phyloP scores from a whole-genome alignment of 2,329 filamentous ascomycete species.

The Colletotrichum eleusines region DNA sequence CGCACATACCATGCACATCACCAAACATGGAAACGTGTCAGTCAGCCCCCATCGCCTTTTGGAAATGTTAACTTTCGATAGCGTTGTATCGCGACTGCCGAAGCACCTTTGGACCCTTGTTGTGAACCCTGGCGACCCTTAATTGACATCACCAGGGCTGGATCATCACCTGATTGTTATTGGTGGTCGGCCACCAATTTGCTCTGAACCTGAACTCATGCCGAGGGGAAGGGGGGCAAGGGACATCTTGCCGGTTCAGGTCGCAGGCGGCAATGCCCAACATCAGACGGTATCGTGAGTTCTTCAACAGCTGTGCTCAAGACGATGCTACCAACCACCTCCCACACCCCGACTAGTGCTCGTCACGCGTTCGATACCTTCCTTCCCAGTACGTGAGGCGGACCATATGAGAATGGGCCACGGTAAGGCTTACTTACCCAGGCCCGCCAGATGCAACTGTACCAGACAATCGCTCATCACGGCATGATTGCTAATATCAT shows the following conservation, averaged over 20 bases:
- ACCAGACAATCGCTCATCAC: conserved; percentile 22
- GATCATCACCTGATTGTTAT: background rate
- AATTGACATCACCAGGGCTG: background rate
- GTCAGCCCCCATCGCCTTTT: background rate
- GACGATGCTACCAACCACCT: conserved; percentile 17
- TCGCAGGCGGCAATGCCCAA: background rate
- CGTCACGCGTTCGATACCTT: background rate
- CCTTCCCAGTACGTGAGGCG: conserved; percentile 4
- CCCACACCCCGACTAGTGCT: background rate
- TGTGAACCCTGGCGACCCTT: background rate
- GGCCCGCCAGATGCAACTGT: conserved; percentile 14
- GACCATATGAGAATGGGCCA: background rate
- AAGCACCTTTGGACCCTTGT: background rate
- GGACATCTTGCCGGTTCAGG: background rate
- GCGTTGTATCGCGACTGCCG: background rate
- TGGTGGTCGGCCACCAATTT: background rate
- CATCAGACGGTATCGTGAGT: conserved; percentile 13
- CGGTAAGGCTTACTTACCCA: conserved; percentile 9
- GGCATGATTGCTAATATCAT: conserved; percentile 26
- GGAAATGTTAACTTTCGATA: background rate
- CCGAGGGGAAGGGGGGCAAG: background rate
- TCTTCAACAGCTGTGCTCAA: conserved; percentile 21
- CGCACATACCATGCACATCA: too few relatives aligned
- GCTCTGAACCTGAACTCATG: background rate
- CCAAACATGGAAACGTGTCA: background rate